Evolutionary conservation across 106 monocot genomes (phyloP).

Genomic region (Apostasia shenzhenica): DNA sequence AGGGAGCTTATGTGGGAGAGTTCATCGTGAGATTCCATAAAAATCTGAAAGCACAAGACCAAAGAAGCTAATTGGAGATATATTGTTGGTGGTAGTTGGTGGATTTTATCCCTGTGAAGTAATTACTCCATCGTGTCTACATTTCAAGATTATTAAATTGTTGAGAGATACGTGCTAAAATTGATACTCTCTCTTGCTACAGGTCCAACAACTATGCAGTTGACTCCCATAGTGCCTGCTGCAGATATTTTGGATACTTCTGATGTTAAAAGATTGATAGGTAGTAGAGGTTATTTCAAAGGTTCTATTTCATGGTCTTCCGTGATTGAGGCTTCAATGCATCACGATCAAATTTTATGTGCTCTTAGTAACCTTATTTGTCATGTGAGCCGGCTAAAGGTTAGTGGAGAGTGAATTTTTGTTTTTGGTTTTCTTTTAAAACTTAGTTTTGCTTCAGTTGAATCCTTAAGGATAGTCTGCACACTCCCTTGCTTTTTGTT

Average conservation of each 20-base stretch:
- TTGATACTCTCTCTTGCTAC: conserved; percentile 14
- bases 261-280: conserved; percentile 49
- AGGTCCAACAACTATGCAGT: conserved; percentile 56
- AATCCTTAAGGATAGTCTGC: no score
- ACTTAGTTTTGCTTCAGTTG: no score
- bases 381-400: conserved; percentile 74
- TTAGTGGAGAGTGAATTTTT: conserved; percentile 3
- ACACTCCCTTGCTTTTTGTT: no score
- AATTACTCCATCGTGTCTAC: no score
- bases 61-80: no score
- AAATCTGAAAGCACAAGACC: no score
- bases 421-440: no score
- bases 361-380: conserved; percentile 64
- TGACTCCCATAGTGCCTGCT: conserved; percentile 44
- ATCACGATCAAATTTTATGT: conserved; percentile 44
- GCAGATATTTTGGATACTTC: conserved; percentile 40
- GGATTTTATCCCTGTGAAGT: no score
- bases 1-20: no score
- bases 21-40: no score
- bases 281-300: conserved; percentile 59
- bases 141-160: not conserved
- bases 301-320: conserved; percentile 50
- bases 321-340: conserved; percentile 25
- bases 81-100: no score
- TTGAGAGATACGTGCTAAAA: not conserved